These are phyloP conservation scores for Lecanicillium sp. DNA, from an alignment of 2,329 filamentous ascomycete genomes.

Conservation along the genomic window DNA sequence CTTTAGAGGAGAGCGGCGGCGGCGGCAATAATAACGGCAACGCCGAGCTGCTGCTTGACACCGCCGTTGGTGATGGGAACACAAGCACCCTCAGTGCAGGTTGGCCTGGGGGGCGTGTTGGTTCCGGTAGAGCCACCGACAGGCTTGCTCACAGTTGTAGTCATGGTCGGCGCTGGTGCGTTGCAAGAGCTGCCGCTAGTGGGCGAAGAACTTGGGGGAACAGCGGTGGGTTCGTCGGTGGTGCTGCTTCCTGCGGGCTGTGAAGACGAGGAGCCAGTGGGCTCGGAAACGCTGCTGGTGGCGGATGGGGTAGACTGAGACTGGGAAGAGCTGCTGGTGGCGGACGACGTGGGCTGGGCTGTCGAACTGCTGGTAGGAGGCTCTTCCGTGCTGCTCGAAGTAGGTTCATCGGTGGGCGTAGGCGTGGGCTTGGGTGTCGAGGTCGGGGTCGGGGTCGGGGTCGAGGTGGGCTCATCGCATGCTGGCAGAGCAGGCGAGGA, in stretches of 20 bases:
- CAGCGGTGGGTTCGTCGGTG: not conserved
- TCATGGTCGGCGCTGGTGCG: not conserved
- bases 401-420: not conserved
- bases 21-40: not conserved
- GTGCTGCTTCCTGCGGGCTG: not conserved
- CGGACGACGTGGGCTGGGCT: too few relatives aligned
- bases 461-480: not conserved
- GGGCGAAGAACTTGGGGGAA: not conserved
- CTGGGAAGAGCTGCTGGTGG: too few relatives aligned
- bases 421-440: not conserved
- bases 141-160: not conserved
- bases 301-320: not conserved
- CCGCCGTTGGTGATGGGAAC: not conserved
- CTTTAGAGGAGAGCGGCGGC: not conserved
- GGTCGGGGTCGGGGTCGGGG: not conserved
- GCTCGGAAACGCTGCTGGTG: not conserved
- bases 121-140: not conserved
- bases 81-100: not conserved
- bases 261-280: too few relatives aligned
- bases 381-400: not conserved
- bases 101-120: not conserved
- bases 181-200: not conserved
- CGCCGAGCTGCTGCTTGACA: not conserved
- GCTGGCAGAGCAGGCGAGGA: constrained; percentile 15
- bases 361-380: not conserved